Conservation (phyloP, 2,329 filamentous ascomycete genomes). For the Thyridium curvatum region DNA sequence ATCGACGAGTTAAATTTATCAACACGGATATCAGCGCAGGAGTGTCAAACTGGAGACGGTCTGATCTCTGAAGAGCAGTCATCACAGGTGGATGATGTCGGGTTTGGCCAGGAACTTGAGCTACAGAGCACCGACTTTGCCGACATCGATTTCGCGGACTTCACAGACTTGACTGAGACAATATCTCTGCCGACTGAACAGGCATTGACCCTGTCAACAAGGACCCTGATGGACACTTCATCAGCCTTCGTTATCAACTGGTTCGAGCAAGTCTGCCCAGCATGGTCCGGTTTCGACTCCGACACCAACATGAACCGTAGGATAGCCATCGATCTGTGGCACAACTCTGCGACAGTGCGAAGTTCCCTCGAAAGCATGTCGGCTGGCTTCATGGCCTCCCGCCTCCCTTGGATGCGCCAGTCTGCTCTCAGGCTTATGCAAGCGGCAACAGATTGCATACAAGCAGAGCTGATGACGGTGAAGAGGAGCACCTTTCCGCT, state of each 20-base stretch:
- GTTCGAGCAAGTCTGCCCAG: conserved; percentile 32
- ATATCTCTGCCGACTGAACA: conserved; percentile 4
- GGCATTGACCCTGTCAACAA: conserved; percentile 7
- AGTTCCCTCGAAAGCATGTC: conserved; percentile 34
- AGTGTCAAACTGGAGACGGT: too few species aligned
- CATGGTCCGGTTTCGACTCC: conserved; percentile 34
- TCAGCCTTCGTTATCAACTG: conserved; percentile 27
- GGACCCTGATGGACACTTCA: conserved; percentile 17
- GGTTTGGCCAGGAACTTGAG: background rate
- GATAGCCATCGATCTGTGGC: conserved; percentile 28
- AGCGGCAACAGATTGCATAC: conserved; percentile 23
- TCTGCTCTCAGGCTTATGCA: conserved; percentile 16
- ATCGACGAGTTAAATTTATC: too few species aligned
- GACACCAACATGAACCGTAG: conserved; percentile 29
- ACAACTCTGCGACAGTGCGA: conserved; percentile 27
- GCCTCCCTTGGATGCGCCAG: conserved; percentile 3
- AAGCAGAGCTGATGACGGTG: conserved; percentile 23
- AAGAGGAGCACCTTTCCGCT: conserved; percentile 9
- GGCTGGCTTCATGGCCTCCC: conserved; percentile 24
- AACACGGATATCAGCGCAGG: too few species aligned
- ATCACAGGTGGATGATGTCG: background rate
- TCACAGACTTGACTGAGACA: background rate
- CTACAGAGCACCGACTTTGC: background rate
- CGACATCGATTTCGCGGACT: background rate
- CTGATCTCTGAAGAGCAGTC: too few species aligned